These are phyloP conservation scores for Cardamine occulta DNA, from an alignment of 345 rosid species.

Conservation along the genomic window DNA sequence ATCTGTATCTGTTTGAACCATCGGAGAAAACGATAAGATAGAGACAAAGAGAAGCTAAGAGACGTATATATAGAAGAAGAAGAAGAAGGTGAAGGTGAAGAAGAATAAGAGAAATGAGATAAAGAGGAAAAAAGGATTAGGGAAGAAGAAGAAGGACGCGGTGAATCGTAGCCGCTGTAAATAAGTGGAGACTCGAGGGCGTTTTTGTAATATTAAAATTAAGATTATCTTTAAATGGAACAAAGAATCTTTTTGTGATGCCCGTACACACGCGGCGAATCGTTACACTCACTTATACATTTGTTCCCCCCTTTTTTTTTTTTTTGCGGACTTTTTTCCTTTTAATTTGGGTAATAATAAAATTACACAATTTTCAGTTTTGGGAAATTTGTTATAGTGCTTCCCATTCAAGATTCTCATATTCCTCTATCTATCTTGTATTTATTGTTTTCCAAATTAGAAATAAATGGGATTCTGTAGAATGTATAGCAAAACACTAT, in stretches of 20 bases:
- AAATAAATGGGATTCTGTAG: neutral
- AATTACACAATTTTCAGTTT: constrained; percentile 30
- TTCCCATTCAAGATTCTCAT: constrained; percentile 38
- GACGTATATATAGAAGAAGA: constrained; percentile 40
- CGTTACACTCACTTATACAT: constrained; percentile 37
- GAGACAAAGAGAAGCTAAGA: constrained; percentile 37
- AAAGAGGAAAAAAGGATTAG: constrained; percentile 43
- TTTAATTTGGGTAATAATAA: neutral
- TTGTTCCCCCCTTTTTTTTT: neutral
- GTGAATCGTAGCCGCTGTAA: constrained; percentile 39
- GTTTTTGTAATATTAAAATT: neutral
- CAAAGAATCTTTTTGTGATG: constrained; percentile 46
- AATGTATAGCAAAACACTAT: constrained; percentile 13
- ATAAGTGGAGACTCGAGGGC: constrained; percentile 41
- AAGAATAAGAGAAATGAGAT: constrained; percentile 25
- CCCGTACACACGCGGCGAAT: constrained; percentile 60
- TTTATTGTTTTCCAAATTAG: constrained; percentile 1
- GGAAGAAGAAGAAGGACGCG: constrained; percentile 52
- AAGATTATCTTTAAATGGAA: constrained; percentile 41
- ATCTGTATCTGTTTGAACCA: constrained; percentile 44
- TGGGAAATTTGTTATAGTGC: constrained; percentile 10
- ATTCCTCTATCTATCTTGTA: constrained; percentile 22
- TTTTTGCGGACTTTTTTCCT: constrained; percentile 19
- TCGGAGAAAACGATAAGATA: constrained; percentile 40
- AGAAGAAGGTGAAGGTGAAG: constrained; percentile 33